phyloP scores from a whole-genome alignment of 2,329 filamentous ascomycete species.

The Apiospora rasikravindrae region DNA sequence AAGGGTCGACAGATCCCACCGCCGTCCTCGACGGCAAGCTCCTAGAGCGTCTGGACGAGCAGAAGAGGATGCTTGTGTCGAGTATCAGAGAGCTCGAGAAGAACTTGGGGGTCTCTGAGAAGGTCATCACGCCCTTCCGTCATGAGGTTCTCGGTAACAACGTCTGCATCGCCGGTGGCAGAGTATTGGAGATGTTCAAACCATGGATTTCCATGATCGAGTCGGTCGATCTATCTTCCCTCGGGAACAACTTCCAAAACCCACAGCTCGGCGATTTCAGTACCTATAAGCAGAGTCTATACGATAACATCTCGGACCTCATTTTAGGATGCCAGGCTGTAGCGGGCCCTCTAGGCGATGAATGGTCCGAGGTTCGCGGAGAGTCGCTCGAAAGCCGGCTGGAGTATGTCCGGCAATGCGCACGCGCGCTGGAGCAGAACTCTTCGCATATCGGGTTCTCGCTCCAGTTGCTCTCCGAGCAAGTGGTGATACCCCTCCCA shows the following conservation, averaged over 20 bases:
- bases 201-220: constrained; percentile 91
- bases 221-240: constrained; percentile 83
- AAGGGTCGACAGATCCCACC: constrained; percentile 73
- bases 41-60: constrained; percentile 82
- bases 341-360: constrained; percentile 88
- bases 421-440: constrained; percentile 82
- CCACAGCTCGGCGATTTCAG: constrained; percentile 87
- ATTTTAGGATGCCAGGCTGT: constrained; percentile 87
- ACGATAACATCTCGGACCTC: constrained; percentile 91
- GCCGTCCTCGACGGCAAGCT: constrained; percentile 76
- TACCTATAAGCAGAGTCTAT: constrained; percentile 89
- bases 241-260: constrained; percentile 80
- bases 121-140: constrained; percentile 77
- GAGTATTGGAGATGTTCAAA: constrained; percentile 86
- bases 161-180: constrained; percentile 77
- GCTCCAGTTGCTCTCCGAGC: constrained; percentile 83
- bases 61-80: constrained; percentile 83
- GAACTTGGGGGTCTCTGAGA: constrained; percentile 76
- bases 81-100: constrained; percentile 89
- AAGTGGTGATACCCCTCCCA: constrained; percentile 62
- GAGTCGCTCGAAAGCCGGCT: constrained; percentile 88
- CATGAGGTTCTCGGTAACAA: constrained; percentile 84
- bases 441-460: constrained; percentile 88
- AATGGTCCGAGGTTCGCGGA: constrained; percentile 92
- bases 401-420: constrained; percentile 77